Conservation (phyloP, 768 basidiomycete species). For the Pisolithus orientalis region DNA sequence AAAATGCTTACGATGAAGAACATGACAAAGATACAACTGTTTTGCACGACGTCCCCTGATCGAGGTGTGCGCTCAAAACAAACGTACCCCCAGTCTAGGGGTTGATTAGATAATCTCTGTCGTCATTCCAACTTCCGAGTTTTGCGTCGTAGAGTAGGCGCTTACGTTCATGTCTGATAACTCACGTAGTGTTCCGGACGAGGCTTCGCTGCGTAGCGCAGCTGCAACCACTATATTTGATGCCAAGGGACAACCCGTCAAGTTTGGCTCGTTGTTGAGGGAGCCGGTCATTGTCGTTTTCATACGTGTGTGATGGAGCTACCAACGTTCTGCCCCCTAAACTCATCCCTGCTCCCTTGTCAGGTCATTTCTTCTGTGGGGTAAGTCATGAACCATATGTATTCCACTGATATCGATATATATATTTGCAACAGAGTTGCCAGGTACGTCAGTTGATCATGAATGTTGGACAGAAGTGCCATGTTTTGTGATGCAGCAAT, state of each 20-base stretch:
- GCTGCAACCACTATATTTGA: slow-evolving; percentile 39
- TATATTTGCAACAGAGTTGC: slow-evolving; percentile 28
- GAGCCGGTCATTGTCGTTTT: slow-evolving; percentile 56
- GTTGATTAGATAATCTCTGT: too few relatives aligned
- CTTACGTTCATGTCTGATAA: not conserved
- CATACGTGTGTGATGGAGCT: slow-evolving; percentile 38
- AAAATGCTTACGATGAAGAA: slow-evolving; percentile 61
- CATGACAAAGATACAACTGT: slow-evolving; percentile 30
- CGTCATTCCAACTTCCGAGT: too few relatives aligned
- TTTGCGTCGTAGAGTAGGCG: not conserved
- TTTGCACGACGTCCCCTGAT: too few relatives aligned
- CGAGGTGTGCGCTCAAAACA: too few relatives aligned
- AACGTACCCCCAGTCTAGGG: too few relatives aligned
- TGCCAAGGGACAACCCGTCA: slow-evolving; percentile 37
- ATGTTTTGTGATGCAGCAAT: slow-evolving; percentile 29
- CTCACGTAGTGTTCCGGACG: slow-evolving; percentile 24
- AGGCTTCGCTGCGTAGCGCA: slow-evolving; percentile 30
- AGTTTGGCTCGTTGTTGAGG: slow-evolving; percentile 48
- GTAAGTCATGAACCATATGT: slow-evolving; percentile 28
- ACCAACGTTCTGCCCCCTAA: not conserved
- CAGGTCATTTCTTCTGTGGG: slow-evolving; percentile 64
- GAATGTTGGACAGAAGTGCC: not conserved
- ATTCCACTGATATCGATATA: not conserved
- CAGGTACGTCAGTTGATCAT: slow-evolving; percentile 27
- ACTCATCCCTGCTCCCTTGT: not conserved